Percentiles rank a stretch among this genome's conserved stretches.
Conservation (phyloP, 306 rosid genomes). For the Arachis hypogaea region DNA sequence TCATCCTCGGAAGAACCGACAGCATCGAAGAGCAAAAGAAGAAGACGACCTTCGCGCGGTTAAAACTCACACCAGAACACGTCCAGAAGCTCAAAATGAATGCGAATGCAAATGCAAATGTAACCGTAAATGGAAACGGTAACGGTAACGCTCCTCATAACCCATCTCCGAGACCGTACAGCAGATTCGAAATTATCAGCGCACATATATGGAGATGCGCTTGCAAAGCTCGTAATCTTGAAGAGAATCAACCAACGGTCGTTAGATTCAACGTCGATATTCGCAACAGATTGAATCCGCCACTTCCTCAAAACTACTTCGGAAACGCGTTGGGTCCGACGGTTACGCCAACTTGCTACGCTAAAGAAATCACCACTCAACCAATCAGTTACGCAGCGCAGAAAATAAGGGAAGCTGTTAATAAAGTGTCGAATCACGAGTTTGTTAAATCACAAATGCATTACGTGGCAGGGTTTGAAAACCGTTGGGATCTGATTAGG, state of each 20-base stretch:
- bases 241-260: not conserved
- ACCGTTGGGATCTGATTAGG: not conserved
- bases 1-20: constrained; percentile 5
- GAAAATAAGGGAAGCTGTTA: not conserved
- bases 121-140: not conserved
- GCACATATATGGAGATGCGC: constrained; percentile 36
- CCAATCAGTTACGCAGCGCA: not conserved
- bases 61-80: constrained; percentile 11
- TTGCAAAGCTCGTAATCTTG: constrained; percentile 9
- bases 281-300: constrained; percentile 13
- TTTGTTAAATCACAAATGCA: not conserved
- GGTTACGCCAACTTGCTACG: not conserved
- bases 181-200: constrained; percentile 23
- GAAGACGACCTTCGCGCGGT: not conserved
- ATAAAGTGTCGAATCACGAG: not conserved
- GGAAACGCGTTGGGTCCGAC: constrained; percentile 24
- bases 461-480: not conserved
- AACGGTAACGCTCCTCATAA: not conserved
- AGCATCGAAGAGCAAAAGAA: not conserved
- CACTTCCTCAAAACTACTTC: constrained; percentile 23
- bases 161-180: not conserved
- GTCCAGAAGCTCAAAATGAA: constrained; percentile 18
- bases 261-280: not conserved
- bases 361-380: not conserved
- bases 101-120: not conserved